Conservation (phyloP, 1,284 basidiomycete genomes). For the Athelia sp. region DNA sequence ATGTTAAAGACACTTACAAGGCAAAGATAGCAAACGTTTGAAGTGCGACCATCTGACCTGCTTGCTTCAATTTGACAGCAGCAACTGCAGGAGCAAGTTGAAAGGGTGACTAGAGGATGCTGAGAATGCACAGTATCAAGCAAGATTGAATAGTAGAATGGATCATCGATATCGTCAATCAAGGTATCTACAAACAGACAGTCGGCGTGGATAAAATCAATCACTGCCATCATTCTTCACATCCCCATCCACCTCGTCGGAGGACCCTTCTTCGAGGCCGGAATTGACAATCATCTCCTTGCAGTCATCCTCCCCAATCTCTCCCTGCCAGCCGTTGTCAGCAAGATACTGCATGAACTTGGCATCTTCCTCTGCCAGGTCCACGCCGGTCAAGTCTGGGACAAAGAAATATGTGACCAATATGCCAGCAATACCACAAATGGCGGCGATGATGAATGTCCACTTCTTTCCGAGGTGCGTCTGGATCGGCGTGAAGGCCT, state of each 20-base stretch:
- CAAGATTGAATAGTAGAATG: background rate
- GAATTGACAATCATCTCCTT: slow-evolving; percentile 26
- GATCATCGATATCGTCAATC: background rate
- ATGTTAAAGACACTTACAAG: too few relatives aligned
- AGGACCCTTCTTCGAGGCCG: background rate
- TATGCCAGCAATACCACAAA: slow-evolving; percentile 59
- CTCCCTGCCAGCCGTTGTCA: slow-evolving; percentile 63
- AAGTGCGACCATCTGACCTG: too few relatives aligned
- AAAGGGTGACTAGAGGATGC: too few relatives aligned
- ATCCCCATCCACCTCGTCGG: background rate
- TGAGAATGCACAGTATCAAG: too few relatives aligned
- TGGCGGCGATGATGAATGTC: slow-evolving; percentile 72
- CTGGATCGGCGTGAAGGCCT: slow-evolving; percentile 76
- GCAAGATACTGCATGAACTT: slow-evolving; percentile 57
- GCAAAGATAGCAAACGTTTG: too few relatives aligned
- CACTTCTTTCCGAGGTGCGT: slow-evolving; percentile 62
- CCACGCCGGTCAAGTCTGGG: slow-evolving; percentile 63
- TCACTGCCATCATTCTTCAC: background rate
- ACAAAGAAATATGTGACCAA: slow-evolving; percentile 67
- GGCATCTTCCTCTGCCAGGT: slow-evolving; percentile 64
- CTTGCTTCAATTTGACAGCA: too few relatives aligned
- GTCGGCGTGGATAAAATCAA: too few relatives aligned
- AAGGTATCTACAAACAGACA: too few relatives aligned
- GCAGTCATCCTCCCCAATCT: slow-evolving; percentile 54
- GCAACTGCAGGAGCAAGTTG: too few relatives aligned